Conservation (phyloP, 306 rosid genomes). For the Potentilla sterilis region DNA sequence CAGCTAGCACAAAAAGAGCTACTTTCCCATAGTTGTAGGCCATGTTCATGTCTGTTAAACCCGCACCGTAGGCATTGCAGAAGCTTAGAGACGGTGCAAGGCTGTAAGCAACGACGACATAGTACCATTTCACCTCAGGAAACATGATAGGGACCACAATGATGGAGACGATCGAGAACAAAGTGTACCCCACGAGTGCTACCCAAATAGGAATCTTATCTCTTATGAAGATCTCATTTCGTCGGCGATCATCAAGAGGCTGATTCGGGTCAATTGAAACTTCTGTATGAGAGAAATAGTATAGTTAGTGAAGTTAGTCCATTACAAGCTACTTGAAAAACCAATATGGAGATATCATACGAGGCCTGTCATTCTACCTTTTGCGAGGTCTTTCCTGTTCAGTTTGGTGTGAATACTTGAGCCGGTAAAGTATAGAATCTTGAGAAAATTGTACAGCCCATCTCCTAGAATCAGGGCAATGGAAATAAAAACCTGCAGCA, state of each 20-base stretch:
- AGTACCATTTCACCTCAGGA: constrained; percentile 90
- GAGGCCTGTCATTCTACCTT: constrained; percentile 42
- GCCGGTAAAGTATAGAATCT: constrained; percentile 63
- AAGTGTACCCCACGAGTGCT: constrained; percentile 60
- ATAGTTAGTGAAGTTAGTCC: constrained; percentile 21
- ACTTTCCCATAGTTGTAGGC: constrained; percentile 96
- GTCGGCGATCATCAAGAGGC: constrained; percentile 56
- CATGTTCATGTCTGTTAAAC: constrained; percentile 97
- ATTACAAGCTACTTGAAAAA: constrained; percentile 13
- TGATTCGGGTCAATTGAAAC: constrained; percentile 37
- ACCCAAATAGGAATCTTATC: constrained; percentile 86
- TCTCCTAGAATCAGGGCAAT: constrained; percentile 92
- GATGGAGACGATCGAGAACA: constrained; percentile 66
- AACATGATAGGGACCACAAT: constrained; percentile 87
- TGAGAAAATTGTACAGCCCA: constrained; percentile 88
- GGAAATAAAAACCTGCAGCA: constrained; percentile 83
- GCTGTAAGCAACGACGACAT: constrained; percentile 66
- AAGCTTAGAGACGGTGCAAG: constrained; percentile 91
- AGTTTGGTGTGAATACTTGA: constrained; percentile 45
- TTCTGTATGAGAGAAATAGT: constrained; percentile 31
- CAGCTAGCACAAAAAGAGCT: constrained; percentile 89
- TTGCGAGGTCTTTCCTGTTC: constrained; percentile 45
- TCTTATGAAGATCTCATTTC: constrained; percentile 75
- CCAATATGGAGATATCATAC: neutral
- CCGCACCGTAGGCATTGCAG: constrained; percentile 98